Percentiles rank a stretch among this genome's conserved stretches.
phyloP scores from a whole-genome alignment of 441 rosid genomes.

The Erodium moschatum region DNA sequence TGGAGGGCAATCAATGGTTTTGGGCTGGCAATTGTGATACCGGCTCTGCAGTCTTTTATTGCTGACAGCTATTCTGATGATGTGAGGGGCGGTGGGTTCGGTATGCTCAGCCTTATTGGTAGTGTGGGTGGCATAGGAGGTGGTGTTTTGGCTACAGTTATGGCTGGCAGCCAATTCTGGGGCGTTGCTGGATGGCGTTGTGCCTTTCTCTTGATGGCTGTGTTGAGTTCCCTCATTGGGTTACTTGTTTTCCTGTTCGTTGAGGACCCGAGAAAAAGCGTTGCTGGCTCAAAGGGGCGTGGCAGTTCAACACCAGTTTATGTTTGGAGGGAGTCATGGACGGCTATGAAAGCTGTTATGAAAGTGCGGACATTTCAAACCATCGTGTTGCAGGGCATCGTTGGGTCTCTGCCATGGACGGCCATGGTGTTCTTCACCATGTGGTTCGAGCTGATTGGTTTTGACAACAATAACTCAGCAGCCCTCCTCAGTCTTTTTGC shows the following conservation, averaged over 20 bases:
- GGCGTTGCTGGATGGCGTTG: conserved; percentile 87
- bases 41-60: conserved; percentile 86
- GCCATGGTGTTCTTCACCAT: conserved; percentile 94
- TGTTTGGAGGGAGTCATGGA: conserved; percentile 56
- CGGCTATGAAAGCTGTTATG: conserved; percentile 60
- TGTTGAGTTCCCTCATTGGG: conserved; percentile 62
- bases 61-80: conserved; percentile 86
- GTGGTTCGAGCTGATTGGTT: conserved; percentile 96
- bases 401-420: conserved; percentile 91
- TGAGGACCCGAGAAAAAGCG: conserved; percentile 57
- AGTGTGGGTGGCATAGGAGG: conserved; percentile 86
- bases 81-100: conserved; percentile 87
- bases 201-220: conserved; percentile 85
- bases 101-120: conserved; percentile 70
- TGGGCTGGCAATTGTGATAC: conserved; percentile 91
- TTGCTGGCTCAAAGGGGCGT: conserved; percentile 27
- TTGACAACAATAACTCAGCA: conserved; percentile 67
- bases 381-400: conserved; percentile 75
- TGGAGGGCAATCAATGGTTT: conserved; percentile 97
- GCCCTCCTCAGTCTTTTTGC: conserved; percentile 73
- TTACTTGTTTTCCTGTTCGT: conserved; percentile 74
- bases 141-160: conserved; percentile 80
- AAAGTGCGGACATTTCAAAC: conserved; percentile 75
- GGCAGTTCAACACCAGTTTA: conserved; percentile 35
- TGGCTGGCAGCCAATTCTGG: conserved; percentile 75